Percentiles rank a stretch among this genome's conserved stretches.
These are phyloP conservation scores for Capsella rubella DNA, from an alignment of 441 rosid species.

Conservation along the genomic window DNA sequence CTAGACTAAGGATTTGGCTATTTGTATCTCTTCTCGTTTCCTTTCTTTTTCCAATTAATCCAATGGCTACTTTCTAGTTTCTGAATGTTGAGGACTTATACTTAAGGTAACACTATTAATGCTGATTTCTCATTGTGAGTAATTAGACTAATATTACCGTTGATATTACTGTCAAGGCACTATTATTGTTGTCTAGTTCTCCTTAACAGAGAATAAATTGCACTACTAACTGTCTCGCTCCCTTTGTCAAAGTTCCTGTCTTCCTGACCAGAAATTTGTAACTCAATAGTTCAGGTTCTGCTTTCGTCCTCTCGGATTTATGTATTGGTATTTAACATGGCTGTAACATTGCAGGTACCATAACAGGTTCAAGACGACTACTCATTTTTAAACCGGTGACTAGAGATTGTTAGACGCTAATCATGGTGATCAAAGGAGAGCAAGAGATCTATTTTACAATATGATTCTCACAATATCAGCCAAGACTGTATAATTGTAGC, in stretches of 20 bases:
- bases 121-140: constrained; percentile 26
- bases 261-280: constrained; percentile 92
- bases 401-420: constrained; percentile 89
- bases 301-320: constrained; percentile 46
- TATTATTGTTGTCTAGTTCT: neutral
- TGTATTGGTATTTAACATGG: neutral
- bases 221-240: constrained; percentile 96
- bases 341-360: constrained; percentile 60
- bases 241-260: constrained; percentile 91
- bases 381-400: constrained; percentile 94
- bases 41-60: constrained; percentile 28
- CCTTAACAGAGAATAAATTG: constrained; percentile 35
- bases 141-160: constrained; percentile 25
- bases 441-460: constrained; percentile 50
- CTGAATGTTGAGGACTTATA: constrained; percentile 9
- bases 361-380: constrained; percentile 93
- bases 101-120: constrained; percentile 37
- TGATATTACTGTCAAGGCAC: neutral
- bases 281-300: constrained; percentile 56
- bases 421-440: constrained; percentile 93
- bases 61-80: constrained; percentile 44
- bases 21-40: constrained; percentile 36
- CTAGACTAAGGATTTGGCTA: constrained; percentile 30
- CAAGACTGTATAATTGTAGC: constrained; percentile 27
- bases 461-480: constrained; percentile 24